A percentile compares a stretch with the other conserved stretches of the same genome.
phyloP scores from a whole-genome alignment of 2,329 filamentous ascomycete genomes.

The Alternaria gansuensis region DNA sequence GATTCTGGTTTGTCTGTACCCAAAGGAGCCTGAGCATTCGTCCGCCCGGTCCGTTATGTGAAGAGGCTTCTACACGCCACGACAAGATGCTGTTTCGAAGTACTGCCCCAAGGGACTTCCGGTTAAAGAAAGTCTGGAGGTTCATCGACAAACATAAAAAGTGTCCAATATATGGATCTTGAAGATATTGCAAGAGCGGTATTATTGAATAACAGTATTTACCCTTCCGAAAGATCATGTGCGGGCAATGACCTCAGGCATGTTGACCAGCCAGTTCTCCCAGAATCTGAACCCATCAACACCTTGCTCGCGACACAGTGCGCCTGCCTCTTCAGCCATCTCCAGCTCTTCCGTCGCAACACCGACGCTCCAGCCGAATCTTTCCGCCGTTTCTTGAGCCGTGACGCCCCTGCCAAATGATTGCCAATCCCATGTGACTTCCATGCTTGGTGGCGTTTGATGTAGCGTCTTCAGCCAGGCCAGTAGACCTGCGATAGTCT shows the following conservation, averaged over 20 bases:
- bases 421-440: constrained; percentile 77
- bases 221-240: not conserved
- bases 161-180: not conserved
- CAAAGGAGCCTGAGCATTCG: not conserved
- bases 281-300: constrained; percentile 93
- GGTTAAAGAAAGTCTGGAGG: not conserved
- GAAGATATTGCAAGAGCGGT: not conserved
- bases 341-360: constrained; percentile 95
- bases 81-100: not conserved
- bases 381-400: constrained; percentile 85
- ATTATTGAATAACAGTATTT: not conserved
- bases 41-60: not conserved
- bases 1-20: not conserved
- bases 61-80: not conserved
- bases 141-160: not conserved
- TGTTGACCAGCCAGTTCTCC: constrained; percentile 70
- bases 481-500: constrained; percentile 79
- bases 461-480: constrained; percentile 81
- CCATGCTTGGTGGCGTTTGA: constrained; percentile 68
- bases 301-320: constrained; percentile 87
- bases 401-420: constrained; percentile 85
- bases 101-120: not conserved
- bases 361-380: constrained; percentile 96
- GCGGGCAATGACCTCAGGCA: constrained; percentile 12
- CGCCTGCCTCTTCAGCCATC: constrained; percentile 93